Evolutionary conservation across 2,329 filamentous ascomycete genomes (phyloP).

Genomic region (Sporothrix pallida): DNA sequence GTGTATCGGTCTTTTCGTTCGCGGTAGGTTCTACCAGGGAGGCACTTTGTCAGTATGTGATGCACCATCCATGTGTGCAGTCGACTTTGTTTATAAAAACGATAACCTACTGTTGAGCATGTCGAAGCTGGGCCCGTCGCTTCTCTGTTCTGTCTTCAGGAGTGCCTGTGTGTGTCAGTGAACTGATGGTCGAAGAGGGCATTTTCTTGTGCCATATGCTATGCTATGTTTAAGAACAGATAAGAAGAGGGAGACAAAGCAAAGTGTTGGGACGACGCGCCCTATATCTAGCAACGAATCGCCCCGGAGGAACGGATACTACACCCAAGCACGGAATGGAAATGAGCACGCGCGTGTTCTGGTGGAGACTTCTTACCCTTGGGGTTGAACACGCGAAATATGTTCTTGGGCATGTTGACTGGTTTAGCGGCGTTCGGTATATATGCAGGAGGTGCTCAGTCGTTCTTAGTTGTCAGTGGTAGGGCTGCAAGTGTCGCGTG

Average conservation of each 20-base stretch:
- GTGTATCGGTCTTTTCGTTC: slow-evolving; percentile 34
- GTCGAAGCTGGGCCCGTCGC: slow-evolving; percentile 32
- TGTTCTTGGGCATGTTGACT: slow-evolving; percentile 27
- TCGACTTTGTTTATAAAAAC: too few species aligned
- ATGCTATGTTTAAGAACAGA: too few species aligned
- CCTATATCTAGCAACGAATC: too few species aligned
- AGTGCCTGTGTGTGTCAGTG: neutral
- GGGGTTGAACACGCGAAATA: slow-evolving; percentile 34
- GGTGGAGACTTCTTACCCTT: neutral
- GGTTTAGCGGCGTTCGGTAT: too few species aligned
- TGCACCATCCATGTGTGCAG: too few species aligned
- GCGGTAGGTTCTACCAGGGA: slow-evolving; percentile 27
- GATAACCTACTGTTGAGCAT: slow-evolving; percentile 31
- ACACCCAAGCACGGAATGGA: neutral
- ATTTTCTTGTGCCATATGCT: neutral
- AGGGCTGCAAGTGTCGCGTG: neutral
- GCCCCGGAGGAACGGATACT: neutral
- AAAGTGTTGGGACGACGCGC: too few species aligned
- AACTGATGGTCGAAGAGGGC: neutral
- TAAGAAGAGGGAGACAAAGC: too few species aligned
- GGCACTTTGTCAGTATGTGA: neutral
- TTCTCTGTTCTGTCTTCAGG: slow-evolving; percentile 30
- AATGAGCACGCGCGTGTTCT: too few species aligned
- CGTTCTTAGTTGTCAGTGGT: neutral
- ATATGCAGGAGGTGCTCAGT: too few species aligned